Evolutionary conservation across 345 rosid genomes (phyloP), one percentile per base, ranked within the genome.

Genomic region (Turritis glabra): DNA sequence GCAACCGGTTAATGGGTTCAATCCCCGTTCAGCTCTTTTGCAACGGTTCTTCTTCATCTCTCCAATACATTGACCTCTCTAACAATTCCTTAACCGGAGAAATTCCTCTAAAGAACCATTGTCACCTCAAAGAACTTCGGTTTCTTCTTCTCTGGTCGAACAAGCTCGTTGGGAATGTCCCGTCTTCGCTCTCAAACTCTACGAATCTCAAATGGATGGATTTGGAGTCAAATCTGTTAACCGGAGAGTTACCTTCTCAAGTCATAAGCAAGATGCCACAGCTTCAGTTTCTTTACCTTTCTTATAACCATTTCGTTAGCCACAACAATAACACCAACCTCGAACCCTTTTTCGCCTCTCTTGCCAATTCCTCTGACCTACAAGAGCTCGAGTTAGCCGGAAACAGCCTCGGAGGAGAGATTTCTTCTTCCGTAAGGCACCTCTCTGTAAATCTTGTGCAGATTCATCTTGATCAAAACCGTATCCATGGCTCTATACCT

Each of bases 81-180:
- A 90, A 94, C 82, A 94, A 94, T 59, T 80, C 93, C 51, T 61
- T 94, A 43, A 79, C 77, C 3, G 97, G 96, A 2, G 65, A 77
- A 71, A 86, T 91, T 27, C 96, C 91, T 30, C 29, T 83, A 32
- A 73, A 70, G 62, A 82, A 74, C 35, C 86, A 66, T 30, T 91
- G 95, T 51, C 71, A 75, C 41, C 88, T 90, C 19, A 48, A 11
- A 50, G 79, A 84, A n/a, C 70, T 94, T 63, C 85, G 80, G 71
- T 91, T 62, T 75, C 88, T 94, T 62, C 67, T 94, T 15, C 88
- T 94, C 13, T 94, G 98, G 97, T 91, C 97, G 3, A 94, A 91
- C 72, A 80, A 59, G 30, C 81, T 91, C 2, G 77, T 44, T 5
- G 95, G 98, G 9, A 48, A 10, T 2, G 78, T 94, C 17, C 97